Base-by-base conservation (phyloP, 306 rosid genomes). In the Styphnolobium japonicum region DNA sequence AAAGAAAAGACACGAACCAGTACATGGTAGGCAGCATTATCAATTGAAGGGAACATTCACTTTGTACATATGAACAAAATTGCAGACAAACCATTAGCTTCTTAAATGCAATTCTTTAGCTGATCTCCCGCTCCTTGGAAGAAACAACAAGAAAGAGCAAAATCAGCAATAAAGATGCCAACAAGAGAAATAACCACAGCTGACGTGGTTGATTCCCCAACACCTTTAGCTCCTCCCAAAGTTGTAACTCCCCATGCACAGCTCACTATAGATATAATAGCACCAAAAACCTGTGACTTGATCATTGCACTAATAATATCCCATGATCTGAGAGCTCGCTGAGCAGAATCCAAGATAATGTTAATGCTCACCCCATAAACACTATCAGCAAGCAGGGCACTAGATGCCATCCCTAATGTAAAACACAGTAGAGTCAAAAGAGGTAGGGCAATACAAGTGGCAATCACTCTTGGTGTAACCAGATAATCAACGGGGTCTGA, bases 201-300 rank as follows among this genome's bases (percentile, higher is more conserved):
- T 12, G 99, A 93, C 0, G 98, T 95, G 37, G 99, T 95, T 22
- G 99, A 91, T 83, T 95, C 98, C 6, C 98, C 98, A 5, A 95
- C 98, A 52, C 97, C 98, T 85, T 95, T 93, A 70, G 99, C 99
- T 33, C 99, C 99, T 65, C 98, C 98, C 57, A 85, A 33, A 51
- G 99, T 93, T 34, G 99, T 95, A 57, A 95, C 86, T 64, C 98
- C 99, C 98, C 98, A 93, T 1, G 91, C 98, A 76, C 99, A 95
- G 68, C 99, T 95, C 67, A 93, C 97, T 77, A 93, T 63, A 6
- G 98, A 95, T 81, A 95, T 95, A 51, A 95, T 93, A 1, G 92
- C 93, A 33, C 97, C 99, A 66, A 95, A 95, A 77, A 87, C 95
- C 86, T 89, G 96, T 3, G 99, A 93, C 84, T 95, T 95, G 79